Evolutionary conservation across 306 rosid species (phyloP).

Genomic region (Quercus agrifolia): DNA sequence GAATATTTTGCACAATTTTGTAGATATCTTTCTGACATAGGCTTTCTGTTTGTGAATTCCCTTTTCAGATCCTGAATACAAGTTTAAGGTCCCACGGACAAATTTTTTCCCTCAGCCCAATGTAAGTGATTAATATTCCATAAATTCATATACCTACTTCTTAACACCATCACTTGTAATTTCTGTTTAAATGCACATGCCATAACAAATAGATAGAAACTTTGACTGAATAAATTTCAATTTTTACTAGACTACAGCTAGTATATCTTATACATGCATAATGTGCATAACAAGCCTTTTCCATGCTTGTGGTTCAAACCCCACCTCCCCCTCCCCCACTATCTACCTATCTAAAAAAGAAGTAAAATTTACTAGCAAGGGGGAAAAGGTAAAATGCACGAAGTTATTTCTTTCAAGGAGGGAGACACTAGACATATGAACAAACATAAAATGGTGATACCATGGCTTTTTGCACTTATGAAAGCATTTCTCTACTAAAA

Average conservation of each 20-base stretch:
- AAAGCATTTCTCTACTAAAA: neutral
- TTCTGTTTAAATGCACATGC: slow-evolving; percentile 5
- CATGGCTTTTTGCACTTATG: neutral
- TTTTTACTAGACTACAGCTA: neutral
- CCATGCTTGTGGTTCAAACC: too few relatives aligned
- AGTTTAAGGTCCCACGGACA: slow-evolving; percentile 64
- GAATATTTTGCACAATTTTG: neutral
- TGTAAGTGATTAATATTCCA: slow-evolving; percentile 44
- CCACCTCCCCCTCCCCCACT: too few relatives aligned
- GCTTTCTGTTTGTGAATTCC: slow-evolving; percentile 24
- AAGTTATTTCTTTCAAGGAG: neutral
- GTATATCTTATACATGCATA: too few relatives aligned
- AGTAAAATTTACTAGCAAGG: neutral
- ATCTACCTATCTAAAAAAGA: neutral
- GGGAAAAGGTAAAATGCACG: neutral
- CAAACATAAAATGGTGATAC: neutral
- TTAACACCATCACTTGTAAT: neutral
- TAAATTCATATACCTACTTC: neutral
- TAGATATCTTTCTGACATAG: neutral
- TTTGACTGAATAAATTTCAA: neutral
- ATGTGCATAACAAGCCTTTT: too few relatives aligned
- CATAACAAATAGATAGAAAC: neutral
- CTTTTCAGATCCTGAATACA: slow-evolving; percentile 71
- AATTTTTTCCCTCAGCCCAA: slow-evolving; percentile 92
- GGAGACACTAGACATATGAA: neutral